These are phyloP conservation scores for Trichocomaceae sp. DNA, from an alignment of 2,329 filamentous ascomycete species.

Conservation along the genomic window DNA sequence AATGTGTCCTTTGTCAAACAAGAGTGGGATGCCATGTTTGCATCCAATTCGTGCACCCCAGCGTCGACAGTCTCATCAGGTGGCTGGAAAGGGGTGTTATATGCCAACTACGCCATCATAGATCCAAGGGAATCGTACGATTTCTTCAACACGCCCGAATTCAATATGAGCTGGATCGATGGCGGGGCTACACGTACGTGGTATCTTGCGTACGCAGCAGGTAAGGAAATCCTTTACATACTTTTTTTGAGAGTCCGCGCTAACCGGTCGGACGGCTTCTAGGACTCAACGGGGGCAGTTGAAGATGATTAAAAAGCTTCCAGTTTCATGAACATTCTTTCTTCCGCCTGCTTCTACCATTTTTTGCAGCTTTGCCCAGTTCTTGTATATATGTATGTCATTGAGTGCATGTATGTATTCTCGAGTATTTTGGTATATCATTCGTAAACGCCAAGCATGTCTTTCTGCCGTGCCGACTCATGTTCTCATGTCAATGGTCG, in stretches of 20 bases:
- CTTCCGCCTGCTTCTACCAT: too few relatives aligned
- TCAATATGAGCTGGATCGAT: constrained; percentile 61
- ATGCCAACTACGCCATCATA: constrained; percentile 72
- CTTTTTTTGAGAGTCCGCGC: background rate
- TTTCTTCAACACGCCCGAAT: constrained; percentile 64
- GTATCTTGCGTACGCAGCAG: constrained; percentile 74
- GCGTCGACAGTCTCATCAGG: constrained; percentile 50
- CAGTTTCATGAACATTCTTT: constrained; percentile 8
- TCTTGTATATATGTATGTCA: too few relatives aligned
- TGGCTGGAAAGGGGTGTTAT: constrained; percentile 81
- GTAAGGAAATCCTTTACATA: constrained; percentile 36
- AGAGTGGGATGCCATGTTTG: constrained; percentile 79
- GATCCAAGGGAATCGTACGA: constrained; percentile 63
- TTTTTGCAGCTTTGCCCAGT: background rate
- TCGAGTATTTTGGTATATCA: too few relatives aligned
- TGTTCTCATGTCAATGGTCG: too few relatives aligned
- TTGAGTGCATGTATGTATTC: too few relatives aligned
- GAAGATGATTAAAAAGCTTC: background rate
- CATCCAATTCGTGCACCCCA: constrained; percentile 55
- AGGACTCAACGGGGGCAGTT: constrained; percentile 11
- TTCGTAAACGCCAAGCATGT: too few relatives aligned
- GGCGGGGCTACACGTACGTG: constrained; percentile 77
- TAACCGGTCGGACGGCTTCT: background rate
- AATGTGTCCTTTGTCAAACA: constrained; percentile 63
- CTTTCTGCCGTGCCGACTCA: too few relatives aligned